A percentile compares a stretch with the other conserved stretches of the same genome.
Conservation (phyloP, 257 asterid species). For the Asclepias syriaca region DNA sequence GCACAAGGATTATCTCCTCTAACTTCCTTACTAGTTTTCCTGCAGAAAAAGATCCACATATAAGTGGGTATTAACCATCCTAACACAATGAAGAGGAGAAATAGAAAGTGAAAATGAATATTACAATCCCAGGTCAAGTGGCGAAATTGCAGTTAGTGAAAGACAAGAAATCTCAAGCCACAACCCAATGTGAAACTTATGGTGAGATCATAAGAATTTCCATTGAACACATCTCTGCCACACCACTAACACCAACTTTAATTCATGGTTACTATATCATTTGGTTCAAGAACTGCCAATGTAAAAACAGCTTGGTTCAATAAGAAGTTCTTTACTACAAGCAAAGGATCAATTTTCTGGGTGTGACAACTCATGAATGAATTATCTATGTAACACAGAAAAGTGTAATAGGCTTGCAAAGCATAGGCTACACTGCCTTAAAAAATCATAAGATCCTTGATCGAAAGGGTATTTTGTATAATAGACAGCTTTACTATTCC, state of each 20-base stretch:
- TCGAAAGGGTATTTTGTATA: too few species aligned
- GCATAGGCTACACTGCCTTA: too few species aligned
- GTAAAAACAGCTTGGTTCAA: neutral
- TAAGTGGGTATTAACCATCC: neutral
- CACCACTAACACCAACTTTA: neutral
- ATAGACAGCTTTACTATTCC: too few species aligned
- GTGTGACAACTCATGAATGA: too few species aligned
- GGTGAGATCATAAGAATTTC: neutral
- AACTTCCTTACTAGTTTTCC: conserved; percentile 37
- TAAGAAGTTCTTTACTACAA: neutral
- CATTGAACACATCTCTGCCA: neutral
- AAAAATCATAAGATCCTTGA: too few species aligned
- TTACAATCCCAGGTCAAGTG: neutral
- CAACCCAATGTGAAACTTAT: neutral
- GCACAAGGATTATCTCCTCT: conserved; percentile 34
- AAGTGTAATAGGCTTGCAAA: too few species aligned
- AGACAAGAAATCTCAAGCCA: neutral
- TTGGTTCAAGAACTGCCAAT: neutral
- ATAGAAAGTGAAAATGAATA: neutral
- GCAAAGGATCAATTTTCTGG: too few species aligned
- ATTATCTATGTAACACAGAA: too few species aligned
- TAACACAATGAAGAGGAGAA: neutral
- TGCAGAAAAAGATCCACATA: conserved; percentile 18
- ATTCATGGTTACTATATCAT: neutral
- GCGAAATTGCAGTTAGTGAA: neutral